Evolutionary conservation across 345 rosid genomes (phyloP), one percentile per base, ranked within the genome.

Genomic region (Psidium friedrichsthalianum): DNA sequence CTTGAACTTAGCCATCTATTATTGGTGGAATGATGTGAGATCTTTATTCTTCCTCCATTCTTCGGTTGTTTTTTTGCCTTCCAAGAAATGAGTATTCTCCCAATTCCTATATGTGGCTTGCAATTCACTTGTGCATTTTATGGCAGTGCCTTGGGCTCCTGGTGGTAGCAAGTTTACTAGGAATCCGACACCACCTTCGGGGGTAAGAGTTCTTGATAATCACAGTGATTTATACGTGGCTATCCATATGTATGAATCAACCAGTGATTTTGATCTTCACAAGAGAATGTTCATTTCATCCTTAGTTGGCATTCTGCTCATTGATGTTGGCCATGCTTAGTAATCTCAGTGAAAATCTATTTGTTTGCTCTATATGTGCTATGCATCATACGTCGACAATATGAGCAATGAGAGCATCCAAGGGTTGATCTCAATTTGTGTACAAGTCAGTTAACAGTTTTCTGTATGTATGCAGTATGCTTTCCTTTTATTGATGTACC

Each of bases 131-230:
- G 29, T 84, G 27, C 89, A 85, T 83, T 87, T 82, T 83, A 55
- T 54, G 87, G 86, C 95, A 96, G 99, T 97, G 91, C 98, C 98
- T 44, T 95, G 99, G 99, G 99, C 99, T 92, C 99, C 99, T 84
- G 99, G 98, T 82, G 99, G 99, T 89, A 86, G 93, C 85, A 95
- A 96, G 93, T 97, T 97, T 88, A 92, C 94, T 88, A 90, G 99
- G 88, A 97, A 97, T 89, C 99, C 98, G 25, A 85, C 93, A 81
- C 99, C 99, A 15, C 99, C 99, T 88, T 74, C 90, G 53, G 99
- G 98, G 98, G 99, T 97, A 96, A 87, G 84, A 7, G 14, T 51
- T 20, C 59, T 29, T 82, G 84, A 27, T 53, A 3, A 51, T 21
- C 57, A 16, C 47, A 7, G 56, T 53, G 56, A 54, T 82, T n/a